phyloP scores from a whole-genome alignment of 2,329 filamentous ascomycete species.

The Albifimbria verrucaria region DNA sequence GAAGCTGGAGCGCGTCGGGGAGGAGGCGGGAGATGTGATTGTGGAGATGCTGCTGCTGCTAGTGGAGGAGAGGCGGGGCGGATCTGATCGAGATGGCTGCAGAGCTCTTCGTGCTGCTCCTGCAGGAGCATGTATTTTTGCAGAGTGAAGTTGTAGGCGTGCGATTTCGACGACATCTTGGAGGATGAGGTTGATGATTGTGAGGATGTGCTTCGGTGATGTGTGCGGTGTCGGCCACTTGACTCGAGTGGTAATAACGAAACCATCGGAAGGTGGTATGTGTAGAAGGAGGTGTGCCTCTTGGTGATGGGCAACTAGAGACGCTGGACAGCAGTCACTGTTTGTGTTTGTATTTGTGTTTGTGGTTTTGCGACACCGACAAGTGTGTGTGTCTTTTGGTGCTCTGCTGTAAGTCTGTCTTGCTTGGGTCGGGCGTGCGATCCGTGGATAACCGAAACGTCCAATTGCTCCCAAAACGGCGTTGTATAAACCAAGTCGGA shows the following conservation, averaged over 20 bases:
- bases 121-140: conserved; percentile 53
- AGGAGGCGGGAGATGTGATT: conserved; percentile 53
- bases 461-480: too few relatives aligned
- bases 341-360: too few relatives aligned
- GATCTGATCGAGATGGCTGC: conserved; percentile 48
- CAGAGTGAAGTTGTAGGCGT: conserved; percentile 44
- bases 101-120: conserved; percentile 52
- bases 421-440: too few relatives aligned
- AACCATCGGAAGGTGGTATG: conserved; percentile 15
- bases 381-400: too few relatives aligned
- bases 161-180: conserved; percentile 25
- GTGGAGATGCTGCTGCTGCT: conserved; percentile 32
- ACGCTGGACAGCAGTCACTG: too few relatives aligned
- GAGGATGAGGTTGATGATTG: conserved; percentile 15
- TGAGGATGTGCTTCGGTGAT: conserved; percentile 2
- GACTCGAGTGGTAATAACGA: conserved; percentile 10
- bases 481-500: too few relatives aligned
- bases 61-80: conserved; percentile 34
- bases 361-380: too few relatives aligned
- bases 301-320: too few relatives aligned
- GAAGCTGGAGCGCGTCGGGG: conserved; percentile 51
- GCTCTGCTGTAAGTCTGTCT: too few relatives aligned
- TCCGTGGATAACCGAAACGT: too few relatives aligned
- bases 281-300: neutral
- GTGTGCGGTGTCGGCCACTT: neutral